A percentile compares a stretch with the other conserved stretches of the same genome.
Conservation (phyloP, 2,329 filamentous ascomycete genomes). For the Fusarium brachygibbosum region DNA sequence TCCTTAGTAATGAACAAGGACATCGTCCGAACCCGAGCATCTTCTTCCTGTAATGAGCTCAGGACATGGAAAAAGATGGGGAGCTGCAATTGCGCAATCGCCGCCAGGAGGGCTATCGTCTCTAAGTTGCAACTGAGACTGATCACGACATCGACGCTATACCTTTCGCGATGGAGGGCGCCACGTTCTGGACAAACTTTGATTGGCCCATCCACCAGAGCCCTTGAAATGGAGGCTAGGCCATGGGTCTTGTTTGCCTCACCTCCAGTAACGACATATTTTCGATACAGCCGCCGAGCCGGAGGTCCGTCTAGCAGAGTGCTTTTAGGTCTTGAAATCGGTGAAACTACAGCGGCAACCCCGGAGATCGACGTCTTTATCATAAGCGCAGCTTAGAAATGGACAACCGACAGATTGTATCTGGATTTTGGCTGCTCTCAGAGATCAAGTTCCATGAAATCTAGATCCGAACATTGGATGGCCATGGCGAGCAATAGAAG, state of each 20-base stretch:
- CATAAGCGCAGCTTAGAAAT: constrained; percentile 32
- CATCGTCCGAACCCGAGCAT: constrained; percentile 42
- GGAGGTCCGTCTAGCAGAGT: constrained; percentile 39
- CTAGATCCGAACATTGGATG: constrained; percentile 23
- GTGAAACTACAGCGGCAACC: constrained; percentile 27
- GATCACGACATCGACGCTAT: constrained; percentile 69
- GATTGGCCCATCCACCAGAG: constrained; percentile 53
- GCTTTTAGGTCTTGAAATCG: constrained; percentile 20
- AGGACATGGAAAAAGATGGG: constrained; percentile 46
- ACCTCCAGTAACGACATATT: constrained; percentile 39
- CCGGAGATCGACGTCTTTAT: constrained; percentile 20
- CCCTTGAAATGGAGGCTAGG: constrained; percentile 45
- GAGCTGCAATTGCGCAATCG: constrained; percentile 56
- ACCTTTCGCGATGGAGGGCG: constrained; percentile 60
- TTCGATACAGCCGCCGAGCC: constrained; percentile 47
- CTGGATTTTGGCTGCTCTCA: constrained; percentile 28
- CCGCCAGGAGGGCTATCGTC: constrained; percentile 50
- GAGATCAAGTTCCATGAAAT: constrained; percentile 20
- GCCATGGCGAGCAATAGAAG: not conserved
- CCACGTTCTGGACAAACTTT: constrained; percentile 43
- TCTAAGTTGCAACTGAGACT: constrained; percentile 53
- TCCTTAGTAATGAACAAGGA: constrained; percentile 48
- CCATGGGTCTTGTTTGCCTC: constrained; percentile 45
- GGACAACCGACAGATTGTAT: not conserved
- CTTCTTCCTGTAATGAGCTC: constrained; percentile 41